Base-by-base conservation (phyloP, 2,329 filamentous ascomycete species). In the Colletotrichum viniferum region DNA sequence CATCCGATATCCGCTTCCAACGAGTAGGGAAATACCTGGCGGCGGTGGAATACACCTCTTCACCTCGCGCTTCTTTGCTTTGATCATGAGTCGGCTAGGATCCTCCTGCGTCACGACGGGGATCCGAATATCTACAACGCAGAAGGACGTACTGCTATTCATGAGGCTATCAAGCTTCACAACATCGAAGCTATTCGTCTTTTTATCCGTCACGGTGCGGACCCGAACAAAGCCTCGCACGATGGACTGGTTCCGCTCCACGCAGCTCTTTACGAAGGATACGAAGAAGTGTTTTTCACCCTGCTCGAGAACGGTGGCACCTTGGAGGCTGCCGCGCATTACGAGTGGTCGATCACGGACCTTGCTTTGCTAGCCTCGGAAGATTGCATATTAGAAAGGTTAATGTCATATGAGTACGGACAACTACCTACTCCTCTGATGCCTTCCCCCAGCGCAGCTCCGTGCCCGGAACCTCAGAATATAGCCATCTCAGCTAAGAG, bases 1-100 rank as follows among this genome's bases (percentile, higher is more conserved):
- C 0, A 48, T 48, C 4, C 38, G 10, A 3, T 2, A 12, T 1
- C 38, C 3, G 38, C 4, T 18, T 0, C 2, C 3, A 48, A 48
- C 4, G 0, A 3, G 3, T n/a, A 48, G 2, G 38, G 0, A 2
- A 0, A 6, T 0, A 48, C 38, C 4, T 48, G 38, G 38, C 38
- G 0, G n/a, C 38, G 18, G 9, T 48, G 18, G 18, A 48, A 48
- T 3, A 48, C 38, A 0, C 38, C 38, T 48, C 38, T 48, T n/a
- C 38, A 48, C 5, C 38, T 48, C 18, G 2, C 38, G 38, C 4
- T 48, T 4, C 38, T 48, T 2, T 48, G 38, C 5, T 48, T 12
- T n/a, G 38, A 48, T n/a, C n/a, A 48, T 7, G 18, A n/a, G 38
- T 48, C 38, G 18, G 38, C 38, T 1, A 10, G 4, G 5, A 2